Conservation (phyloP, 768 basidiomycete species). For the Hypholoma fasciculare region DNA sequence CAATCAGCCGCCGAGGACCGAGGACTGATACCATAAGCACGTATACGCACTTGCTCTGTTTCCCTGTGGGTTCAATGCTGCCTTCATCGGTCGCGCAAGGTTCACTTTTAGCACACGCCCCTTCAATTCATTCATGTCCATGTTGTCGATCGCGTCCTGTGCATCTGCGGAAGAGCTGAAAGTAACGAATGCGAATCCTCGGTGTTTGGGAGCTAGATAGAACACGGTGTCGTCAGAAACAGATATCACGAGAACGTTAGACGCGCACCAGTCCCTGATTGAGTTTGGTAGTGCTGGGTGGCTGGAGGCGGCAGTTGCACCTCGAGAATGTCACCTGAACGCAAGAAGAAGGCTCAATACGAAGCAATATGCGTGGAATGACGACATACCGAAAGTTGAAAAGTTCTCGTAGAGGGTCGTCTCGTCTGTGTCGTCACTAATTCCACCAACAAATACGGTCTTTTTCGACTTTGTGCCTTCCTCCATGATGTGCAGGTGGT, state of each 20-base stretch:
- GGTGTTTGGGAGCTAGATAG: conserved; percentile 69
- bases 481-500: conserved; percentile 50
- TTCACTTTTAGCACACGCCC: conserved; percentile 82
- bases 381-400: conserved; percentile 77
- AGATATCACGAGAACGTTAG: background rate
- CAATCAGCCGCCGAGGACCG: background rate
- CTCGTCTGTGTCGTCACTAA: conserved; percentile 86
- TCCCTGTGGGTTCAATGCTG: conserved; percentile 59
- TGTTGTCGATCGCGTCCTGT: conserved; percentile 97
- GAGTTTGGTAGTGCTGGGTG: conserved; percentile 61
- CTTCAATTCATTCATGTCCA: conserved; percentile 90
- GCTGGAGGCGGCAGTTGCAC: conserved; percentile 84
- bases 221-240: conserved; percentile 3
- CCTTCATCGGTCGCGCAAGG: conserved; percentile 81
- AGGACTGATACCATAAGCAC: background rate
- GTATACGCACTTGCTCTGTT: conserved; percentile 72
- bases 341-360: background rate
- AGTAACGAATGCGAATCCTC: conserved; percentile 94
- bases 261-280: conserved; percentile 39
- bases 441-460: conserved; percentile 82
- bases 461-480: conserved; percentile 84
- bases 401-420: conserved; percentile 74
- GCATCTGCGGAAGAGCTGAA: conserved; percentile 81
- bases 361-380: background rate
- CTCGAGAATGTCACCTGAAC: conserved; percentile 89